Conservation (phyloP, 2,329 filamentous ascomycete genomes). For the Torrubiella hemipterigena region DNA sequence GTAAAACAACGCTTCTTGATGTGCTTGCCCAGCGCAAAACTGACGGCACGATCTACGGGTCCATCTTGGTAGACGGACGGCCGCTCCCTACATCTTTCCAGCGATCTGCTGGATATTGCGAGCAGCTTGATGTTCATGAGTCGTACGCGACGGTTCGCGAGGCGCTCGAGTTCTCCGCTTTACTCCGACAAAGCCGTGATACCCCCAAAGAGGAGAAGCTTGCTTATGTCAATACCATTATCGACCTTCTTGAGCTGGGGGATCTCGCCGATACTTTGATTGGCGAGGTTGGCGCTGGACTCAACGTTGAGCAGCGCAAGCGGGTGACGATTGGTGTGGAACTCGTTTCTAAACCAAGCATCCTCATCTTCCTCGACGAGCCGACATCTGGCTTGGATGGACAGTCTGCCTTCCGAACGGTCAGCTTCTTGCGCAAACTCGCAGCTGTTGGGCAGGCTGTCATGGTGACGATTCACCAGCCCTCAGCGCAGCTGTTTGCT, state of each 20-base stretch:
- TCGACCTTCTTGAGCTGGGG: conserved; percentile 45
- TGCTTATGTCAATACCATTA: conserved; percentile 66
- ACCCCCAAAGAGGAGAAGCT: conserved; percentile 57
- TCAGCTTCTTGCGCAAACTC: conserved; percentile 54
- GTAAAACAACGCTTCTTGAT: conserved; percentile 77
- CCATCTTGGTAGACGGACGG: conserved; percentile 65
- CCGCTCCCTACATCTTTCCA: conserved; percentile 64
- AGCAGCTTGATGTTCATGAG: conserved; percentile 72
- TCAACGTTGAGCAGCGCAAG: conserved; percentile 42
- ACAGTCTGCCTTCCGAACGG: conserved; percentile 52
- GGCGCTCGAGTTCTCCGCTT: conserved; percentile 61
- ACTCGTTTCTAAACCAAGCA: conserved; percentile 47
- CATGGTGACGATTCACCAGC: conserved; percentile 60
- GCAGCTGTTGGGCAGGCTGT: conserved; percentile 56
- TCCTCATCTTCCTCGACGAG: conserved; percentile 50
- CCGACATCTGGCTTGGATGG: conserved; percentile 57
- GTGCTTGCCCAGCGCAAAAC: conserved; percentile 70
- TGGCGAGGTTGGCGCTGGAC: conserved; percentile 34
- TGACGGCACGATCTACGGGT: conserved; percentile 62
- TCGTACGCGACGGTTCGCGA: conserved; percentile 64
- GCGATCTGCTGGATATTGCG: conserved; percentile 66
- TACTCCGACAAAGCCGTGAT: conserved; percentile 58
- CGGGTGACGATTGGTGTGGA: conserved; percentile 50
- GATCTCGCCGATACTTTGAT: conserved; percentile 37
- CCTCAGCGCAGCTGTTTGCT: conserved; percentile 52